Percentiles rank a stretch among this genome's conserved stretches.
phyloP scores from a whole-genome alignment of 2,329 filamentous ascomycete species.

The Hypoxylon rubiginosum region DNA sequence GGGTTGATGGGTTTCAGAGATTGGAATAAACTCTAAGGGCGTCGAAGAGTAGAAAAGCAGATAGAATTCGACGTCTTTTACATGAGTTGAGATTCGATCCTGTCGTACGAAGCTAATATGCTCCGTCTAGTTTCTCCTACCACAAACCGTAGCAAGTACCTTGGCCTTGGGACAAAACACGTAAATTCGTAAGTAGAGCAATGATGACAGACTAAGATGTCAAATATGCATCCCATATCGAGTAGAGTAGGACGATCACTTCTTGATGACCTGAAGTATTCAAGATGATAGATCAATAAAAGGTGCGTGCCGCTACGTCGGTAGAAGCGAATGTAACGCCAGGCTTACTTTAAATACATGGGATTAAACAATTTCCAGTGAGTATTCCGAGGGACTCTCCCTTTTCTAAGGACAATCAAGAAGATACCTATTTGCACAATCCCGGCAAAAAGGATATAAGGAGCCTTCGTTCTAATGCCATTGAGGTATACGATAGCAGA shows the following conservation, averaged over 20 bases:
- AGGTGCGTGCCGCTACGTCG: conserved; percentile 22
- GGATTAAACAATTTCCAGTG: background rate
- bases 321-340: conserved; percentile 36
- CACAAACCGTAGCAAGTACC: background rate
- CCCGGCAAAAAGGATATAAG: background rate
- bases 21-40: no score
- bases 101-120: background rate
- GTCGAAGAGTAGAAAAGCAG: no score
- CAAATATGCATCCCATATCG: no score
- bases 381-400: background rate
- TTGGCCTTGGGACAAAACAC: background rate
- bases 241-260: conserved; percentile 5
- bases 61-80: no score
- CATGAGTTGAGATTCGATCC: background rate
- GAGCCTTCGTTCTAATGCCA: background rate
- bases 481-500: no score
- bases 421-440: no score
- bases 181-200: no score
- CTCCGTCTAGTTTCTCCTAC: background rate
- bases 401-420: no score
- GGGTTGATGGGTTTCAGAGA: no score
- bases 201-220: background rate
- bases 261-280: conserved; percentile 4
- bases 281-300: conserved; percentile 32
- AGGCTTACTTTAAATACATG: conserved; percentile 8